Evolutionary conservation across 208 protist species (phyloP).

Genomic region (Angomonas ambiguus): DNA sequence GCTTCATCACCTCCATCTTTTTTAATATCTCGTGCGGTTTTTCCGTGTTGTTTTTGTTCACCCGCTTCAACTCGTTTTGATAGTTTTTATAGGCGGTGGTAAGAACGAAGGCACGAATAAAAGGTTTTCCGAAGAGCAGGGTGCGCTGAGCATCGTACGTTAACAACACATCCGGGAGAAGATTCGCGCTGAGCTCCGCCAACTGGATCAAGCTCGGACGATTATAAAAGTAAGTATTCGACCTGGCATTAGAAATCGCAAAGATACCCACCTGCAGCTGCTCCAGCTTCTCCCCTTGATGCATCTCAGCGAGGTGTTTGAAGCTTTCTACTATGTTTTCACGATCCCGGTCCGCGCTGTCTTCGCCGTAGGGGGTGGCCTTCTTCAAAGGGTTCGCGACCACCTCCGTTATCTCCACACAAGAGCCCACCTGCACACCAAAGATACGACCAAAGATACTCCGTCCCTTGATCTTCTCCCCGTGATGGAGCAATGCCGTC

Average conservation of each 20-base stretch:
- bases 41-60: not conserved
- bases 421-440: constrained; percentile 48
- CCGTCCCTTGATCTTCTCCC: constrained; percentile 24
- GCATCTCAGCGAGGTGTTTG: constrained; percentile 18
- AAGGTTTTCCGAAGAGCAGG: constrained; percentile 43
- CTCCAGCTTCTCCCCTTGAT: constrained; percentile 52
- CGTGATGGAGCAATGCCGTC: constrained; percentile 36
- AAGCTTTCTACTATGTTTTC: constrained; percentile 11
- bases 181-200: constrained; percentile 33
- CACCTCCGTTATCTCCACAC: constrained; percentile 50
- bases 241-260: constrained; percentile 39
- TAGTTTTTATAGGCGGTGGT: constrained; percentile 55
- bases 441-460: constrained; percentile 46
- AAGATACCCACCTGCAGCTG: constrained; percentile 60
- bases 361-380: constrained; percentile 20
- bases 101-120: constrained; percentile 59
- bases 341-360: constrained; percentile 16
- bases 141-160: constrained; percentile 71
- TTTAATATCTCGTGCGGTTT: constrained; percentile 21
- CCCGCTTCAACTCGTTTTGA: constrained; percentile 11
- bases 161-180: constrained; percentile 53
- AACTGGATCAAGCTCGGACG: constrained; percentile 30
- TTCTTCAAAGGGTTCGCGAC: constrained; percentile 16
- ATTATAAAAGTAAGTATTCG: constrained; percentile 33
- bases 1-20: constrained; percentile 35